phyloP scores from a whole-genome alignment of 257 asterid species.

The Scutellaria baicalensis region DNA sequence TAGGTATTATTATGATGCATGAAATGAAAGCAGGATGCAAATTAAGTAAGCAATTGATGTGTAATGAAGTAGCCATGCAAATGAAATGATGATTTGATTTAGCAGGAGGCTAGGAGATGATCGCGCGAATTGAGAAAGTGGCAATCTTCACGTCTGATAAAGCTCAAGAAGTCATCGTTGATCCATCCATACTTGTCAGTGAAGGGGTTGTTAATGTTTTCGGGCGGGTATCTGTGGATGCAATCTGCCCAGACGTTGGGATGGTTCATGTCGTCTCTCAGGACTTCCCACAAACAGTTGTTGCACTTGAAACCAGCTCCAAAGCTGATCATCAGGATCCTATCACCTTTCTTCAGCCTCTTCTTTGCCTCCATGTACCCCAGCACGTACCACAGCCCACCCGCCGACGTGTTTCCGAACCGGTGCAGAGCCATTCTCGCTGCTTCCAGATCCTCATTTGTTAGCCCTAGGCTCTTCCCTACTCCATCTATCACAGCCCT shows the following conservation, averaged over 20 bases:
- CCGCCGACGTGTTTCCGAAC: conserved; percentile 55
- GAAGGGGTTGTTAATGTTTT: conserved; percentile 26
- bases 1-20: no score
- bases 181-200: conserved; percentile 40
- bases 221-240: conserved; percentile 32
- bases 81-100: no score
- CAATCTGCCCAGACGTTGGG: conserved; percentile 42
- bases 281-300: conserved; percentile 48
- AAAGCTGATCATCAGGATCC: conserved; percentile 41
- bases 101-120: no score
- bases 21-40: no score
- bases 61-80: no score
- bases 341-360: conserved; percentile 52
- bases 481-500: conserved; percentile 58
- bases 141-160: conserved; percentile 20
- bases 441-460: conserved; percentile 51
- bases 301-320: conserved; percentile 63
- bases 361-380: conserved; percentile 66
- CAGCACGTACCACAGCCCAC: conserved; percentile 55
- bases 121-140: not conserved
- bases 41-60: no score
- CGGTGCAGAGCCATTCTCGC: conserved; percentile 55
- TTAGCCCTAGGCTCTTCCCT: conserved; percentile 29
- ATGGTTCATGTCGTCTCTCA: conserved; percentile 39
- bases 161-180: conserved; percentile 28